Evolutionary conservation across 1,139 yeast species (phyloP), one percentile per base, ranked within the genome.

Genomic region (Kluyveromyces marxianus): DNA sequence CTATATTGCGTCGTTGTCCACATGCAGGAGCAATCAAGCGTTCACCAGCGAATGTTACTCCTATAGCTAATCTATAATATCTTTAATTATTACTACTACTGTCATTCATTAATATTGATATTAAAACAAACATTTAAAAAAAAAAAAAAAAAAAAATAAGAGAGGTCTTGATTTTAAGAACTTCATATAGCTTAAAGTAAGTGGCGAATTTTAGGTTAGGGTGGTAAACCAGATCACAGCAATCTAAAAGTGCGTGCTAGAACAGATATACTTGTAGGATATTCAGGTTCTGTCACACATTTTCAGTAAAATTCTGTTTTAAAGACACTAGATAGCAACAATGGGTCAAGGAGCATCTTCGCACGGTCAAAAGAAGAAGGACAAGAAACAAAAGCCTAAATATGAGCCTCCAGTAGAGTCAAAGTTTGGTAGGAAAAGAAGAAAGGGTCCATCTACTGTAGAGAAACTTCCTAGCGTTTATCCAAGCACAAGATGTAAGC

Each of bases 381-480:
- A 70, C 67, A 83, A 87, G 77, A 80, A 82, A 55, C 87, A 83
- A 53, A 84, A 83, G 66, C 97, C 97, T 58, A 89, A 88, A 70
- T 92, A 90, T 67, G 99, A 94, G 68, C 98, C 98, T 35, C 98
- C 98, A 25, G 97, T 92, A 51, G 95, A 92, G 67, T 83, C 96
- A 21, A 81, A 90, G 56, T 84, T 87, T 59, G 96, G 96, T 50
- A 57, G 66, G 45, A 62, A 86, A 83, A 70, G 87, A 84, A 84
- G 83, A 72, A 81, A 94, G 74, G 96, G 97, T 7, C 95, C 96
- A 28, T 96, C 89, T 52, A 83, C 95, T 25, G 86, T 92, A 42
- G 79, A 75, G 53, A 87, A 85, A 63, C 75, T 92, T 54, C 99
- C 99, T 5, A 75, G 77, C 41, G 95, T 92, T 35, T 79, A 83